Evolutionary conservation across 2,329 filamentous ascomycete genomes (phyloP).

Genomic region (Cryoendolithus antarcticus): DNA sequence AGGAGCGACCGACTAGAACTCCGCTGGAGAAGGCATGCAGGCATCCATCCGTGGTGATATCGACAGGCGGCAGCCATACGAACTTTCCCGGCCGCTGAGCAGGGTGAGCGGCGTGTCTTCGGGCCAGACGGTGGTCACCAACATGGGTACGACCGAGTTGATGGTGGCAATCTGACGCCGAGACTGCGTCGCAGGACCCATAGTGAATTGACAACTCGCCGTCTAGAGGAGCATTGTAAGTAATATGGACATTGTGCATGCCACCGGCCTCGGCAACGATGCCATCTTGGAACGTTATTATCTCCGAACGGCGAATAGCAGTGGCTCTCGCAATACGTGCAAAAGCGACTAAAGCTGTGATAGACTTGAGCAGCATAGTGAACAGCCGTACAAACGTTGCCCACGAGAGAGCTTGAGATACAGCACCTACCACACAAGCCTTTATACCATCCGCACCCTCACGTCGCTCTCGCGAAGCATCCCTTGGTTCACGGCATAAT

Average conservation of each 20-base stretch:
- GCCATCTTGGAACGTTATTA: slow-evolving; percentile 13
- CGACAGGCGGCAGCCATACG: slow-evolving; percentile 35
- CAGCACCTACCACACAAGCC: no score
- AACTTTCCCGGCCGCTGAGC: slow-evolving; percentile 32
- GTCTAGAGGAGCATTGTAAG: slow-evolving; percentile 30
- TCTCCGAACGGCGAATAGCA: background rate
- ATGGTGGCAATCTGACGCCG: slow-evolving; percentile 29
- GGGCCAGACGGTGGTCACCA: slow-evolving; percentile 19
- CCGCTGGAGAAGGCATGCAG: slow-evolving; percentile 33
- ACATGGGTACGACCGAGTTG: slow-evolving; percentile 31
- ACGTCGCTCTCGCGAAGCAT: no score
- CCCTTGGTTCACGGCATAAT: no score
- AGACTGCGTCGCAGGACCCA: slow-evolving; percentile 30
- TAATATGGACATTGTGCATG: slow-evolving; percentile 39
- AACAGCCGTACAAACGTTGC: no score
- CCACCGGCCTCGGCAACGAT: slow-evolving; percentile 20
- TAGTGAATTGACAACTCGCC: slow-evolving; percentile 34
- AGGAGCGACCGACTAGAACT: slow-evolving; percentile 30
- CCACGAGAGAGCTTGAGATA: no score
- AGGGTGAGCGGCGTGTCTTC: slow-evolving; percentile 14
- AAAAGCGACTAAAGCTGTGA: no score
- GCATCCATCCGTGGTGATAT: slow-evolving; percentile 28
- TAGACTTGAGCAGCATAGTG: no score
- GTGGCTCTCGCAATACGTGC: no score
- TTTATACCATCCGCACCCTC: no score